A percentile compares a stretch with the other conserved stretches of the same genome.
Evolutionary conservation across 495 filamentous ascomycete genomes (phyloP).

Genomic region (Penicillium roqueforti): DNA sequence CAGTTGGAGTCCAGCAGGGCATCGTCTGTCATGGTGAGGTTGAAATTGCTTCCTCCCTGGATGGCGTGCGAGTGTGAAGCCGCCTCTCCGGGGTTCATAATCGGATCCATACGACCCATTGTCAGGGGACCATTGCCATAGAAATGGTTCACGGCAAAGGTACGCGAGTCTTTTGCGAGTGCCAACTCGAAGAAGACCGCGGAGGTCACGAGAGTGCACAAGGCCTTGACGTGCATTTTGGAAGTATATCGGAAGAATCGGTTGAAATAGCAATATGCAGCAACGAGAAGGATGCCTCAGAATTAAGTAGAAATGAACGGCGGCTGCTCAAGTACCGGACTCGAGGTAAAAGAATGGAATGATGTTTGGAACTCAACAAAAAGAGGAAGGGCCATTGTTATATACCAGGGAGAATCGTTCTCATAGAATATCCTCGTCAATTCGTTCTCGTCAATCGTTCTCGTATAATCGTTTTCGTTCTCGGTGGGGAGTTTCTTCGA

Average conservation of each 20-base stretch:
- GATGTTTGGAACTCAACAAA: not conserved
- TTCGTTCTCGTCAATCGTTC: not conserved
- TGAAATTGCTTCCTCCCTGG: conserved; percentile 71
- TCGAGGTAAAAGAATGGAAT: not conserved
- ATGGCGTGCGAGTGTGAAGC: conserved; percentile 71
- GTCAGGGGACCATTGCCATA: too few relatives aligned
- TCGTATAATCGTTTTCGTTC: too few relatives aligned
- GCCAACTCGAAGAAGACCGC: not conserved
- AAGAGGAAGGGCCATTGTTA: not conserved
- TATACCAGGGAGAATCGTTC: not conserved
- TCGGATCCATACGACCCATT: conserved; percentile 49
- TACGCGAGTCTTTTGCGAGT: not conserved
- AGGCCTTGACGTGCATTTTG: not conserved
- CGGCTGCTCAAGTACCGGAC: not conserved
- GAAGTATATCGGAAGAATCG: not conserved
- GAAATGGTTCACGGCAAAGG: too few relatives aligned
- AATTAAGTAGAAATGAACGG: not conserved
- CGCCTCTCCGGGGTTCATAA: conserved; percentile 54
- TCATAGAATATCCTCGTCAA: not conserved
- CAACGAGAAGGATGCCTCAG: not conserved
- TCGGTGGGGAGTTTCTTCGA: too few relatives aligned
- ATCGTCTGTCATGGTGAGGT: conserved; percentile 56
- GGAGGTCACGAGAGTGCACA: not conserved
- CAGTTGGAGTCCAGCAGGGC: conserved; percentile 57
- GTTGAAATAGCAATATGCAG: not conserved